These are phyloP conservation scores for Penicillium malachiteum DNA, from an alignment of 495 filamentous ascomycete species.

Conservation along the genomic window DNA sequence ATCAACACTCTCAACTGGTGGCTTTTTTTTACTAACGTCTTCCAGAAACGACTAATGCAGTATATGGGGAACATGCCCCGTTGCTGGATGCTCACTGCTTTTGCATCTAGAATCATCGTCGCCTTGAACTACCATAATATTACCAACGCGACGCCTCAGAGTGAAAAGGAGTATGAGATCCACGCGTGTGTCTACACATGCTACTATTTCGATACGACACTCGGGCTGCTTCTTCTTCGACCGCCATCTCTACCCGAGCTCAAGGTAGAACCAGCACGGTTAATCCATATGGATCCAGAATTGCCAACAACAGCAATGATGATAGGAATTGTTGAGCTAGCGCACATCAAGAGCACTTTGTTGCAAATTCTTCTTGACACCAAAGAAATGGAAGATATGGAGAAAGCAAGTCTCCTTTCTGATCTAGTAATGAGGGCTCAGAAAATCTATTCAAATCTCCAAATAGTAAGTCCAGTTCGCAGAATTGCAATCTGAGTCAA, in stretches of 20 bases:
- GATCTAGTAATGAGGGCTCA: slow-evolving; percentile 22
- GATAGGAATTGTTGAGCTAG: slow-evolving; percentile 24
- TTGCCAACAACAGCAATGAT: slow-evolving; percentile 25
- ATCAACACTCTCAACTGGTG: neutral
- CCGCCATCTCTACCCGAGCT: slow-evolving; percentile 33
- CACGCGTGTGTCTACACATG: slow-evolving; percentile 29
- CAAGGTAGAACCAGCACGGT: slow-evolving; percentile 19
- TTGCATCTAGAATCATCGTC: slow-evolving; percentile 26
- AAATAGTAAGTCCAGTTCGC: slow-evolving; percentile 12
- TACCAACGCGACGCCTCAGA: slow-evolving; percentile 14
- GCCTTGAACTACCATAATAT: slow-evolving; percentile 32
- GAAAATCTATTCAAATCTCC: slow-evolving; percentile 18
- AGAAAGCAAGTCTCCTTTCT: slow-evolving; percentile 24
- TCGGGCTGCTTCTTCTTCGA: slow-evolving; percentile 38
- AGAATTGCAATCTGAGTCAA: too few relatives aligned
- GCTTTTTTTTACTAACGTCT: neutral
- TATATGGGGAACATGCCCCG: slow-evolving; percentile 28
- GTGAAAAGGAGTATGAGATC: slow-evolving; percentile 25
- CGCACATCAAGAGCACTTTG: slow-evolving; percentile 21
- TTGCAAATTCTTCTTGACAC: slow-evolving; percentile 20
- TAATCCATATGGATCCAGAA: slow-evolving; percentile 25
- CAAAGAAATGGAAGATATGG: slow-evolving; percentile 16
- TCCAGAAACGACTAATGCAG: slow-evolving; percentile 29
- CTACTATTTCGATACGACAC: slow-evolving; percentile 36
- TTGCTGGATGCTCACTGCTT: slow-evolving; percentile 28